Evolutionary conservation across 345 rosid species (phyloP).

Genomic region (Reutealis trisperma): DNA sequence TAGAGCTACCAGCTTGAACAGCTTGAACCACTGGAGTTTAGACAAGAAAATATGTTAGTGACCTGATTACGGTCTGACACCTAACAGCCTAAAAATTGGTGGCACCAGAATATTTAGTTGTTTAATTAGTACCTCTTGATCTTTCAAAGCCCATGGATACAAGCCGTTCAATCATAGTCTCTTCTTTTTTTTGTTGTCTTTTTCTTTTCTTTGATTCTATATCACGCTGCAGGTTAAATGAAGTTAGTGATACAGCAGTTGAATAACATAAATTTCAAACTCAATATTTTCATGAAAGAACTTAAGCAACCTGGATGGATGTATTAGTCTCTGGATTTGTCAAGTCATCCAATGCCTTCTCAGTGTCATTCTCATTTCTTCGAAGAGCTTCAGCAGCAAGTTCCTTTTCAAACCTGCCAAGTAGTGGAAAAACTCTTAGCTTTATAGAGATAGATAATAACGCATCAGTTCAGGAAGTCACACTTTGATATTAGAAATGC

Average conservation of each 20-base stretch:
- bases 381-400: constrained; percentile 91
- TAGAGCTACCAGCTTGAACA: constrained; percentile 46
- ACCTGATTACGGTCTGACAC: neutral
- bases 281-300: constrained; percentile 8
- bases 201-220: constrained; percentile 76
- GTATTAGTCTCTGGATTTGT: constrained; percentile 72
- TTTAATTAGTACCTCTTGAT: constrained; percentile 50
- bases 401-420: constrained; percentile 74
- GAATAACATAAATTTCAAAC: neutral
- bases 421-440: constrained; percentile 8
- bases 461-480: neutral
- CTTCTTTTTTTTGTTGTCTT: constrained; percentile 41
- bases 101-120: neutral
- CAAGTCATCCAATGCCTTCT: constrained; percentile 85
- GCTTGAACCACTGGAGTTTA: constrained; percentile 53
- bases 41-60: constrained; percentile 17
- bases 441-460: neutral
- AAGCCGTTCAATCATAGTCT: constrained; percentile 51
- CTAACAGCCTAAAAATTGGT: neutral
- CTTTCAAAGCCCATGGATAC: constrained; percentile 93
- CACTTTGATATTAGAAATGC: neutral
- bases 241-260: constrained; percentile 3
- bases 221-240: constrained; percentile 43
- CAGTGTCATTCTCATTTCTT: constrained; percentile 80
- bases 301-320: constrained; percentile 51